Percentiles rank a stretch among this genome's conserved stretches.
Conservation (phyloP, 2,329 filamentous ascomycete genomes). For the Sclerotinia minor region DNA sequence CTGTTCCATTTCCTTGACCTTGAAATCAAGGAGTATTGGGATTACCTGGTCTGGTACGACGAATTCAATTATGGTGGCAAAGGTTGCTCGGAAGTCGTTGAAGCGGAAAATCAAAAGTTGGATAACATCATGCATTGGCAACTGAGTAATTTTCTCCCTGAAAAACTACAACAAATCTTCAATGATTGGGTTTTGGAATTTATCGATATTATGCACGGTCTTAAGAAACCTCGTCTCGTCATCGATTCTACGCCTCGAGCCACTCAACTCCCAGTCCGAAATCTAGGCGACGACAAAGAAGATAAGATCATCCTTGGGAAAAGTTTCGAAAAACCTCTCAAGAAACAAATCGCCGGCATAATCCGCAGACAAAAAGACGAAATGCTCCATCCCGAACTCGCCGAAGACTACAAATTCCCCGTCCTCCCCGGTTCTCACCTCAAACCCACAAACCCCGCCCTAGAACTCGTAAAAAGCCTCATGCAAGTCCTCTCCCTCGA, state of each 20-base stretch:
- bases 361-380: constrained; percentile 85
- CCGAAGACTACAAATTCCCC: constrained; percentile 84
- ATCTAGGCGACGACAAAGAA: constrained; percentile 58
- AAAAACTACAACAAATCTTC: constrained; percentile 78
- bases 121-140: constrained; percentile 99
- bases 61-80: constrained; percentile 98
- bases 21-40: constrained; percentile 98
- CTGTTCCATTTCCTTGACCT: constrained; percentile 97
- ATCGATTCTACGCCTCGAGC: constrained; percentile 54
- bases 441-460: constrained; percentile 66
- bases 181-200: constrained; percentile 93
- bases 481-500: constrained; percentile 92
- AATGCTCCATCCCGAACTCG: constrained; percentile 83
- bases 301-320: constrained; percentile 70
- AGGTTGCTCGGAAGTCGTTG: constrained; percentile 78
- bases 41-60: constrained; percentile 98
- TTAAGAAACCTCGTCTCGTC: constrained; percentile 64
- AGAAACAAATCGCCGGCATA: constrained; percentile 82
- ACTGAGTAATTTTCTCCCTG: constrained; percentile 83
- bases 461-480: constrained; percentile 89
- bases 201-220: constrained; percentile 85
- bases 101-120: constrained; percentile 73
- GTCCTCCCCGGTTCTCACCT: constrained; percentile 71
- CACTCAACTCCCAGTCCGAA: constrained; percentile 58
- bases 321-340: constrained; percentile 82